These are phyloP conservation scores for Salvia miltiorrhiza DNA, from an alignment of 257 asterid genomes.

Conservation along the genomic window DNA sequence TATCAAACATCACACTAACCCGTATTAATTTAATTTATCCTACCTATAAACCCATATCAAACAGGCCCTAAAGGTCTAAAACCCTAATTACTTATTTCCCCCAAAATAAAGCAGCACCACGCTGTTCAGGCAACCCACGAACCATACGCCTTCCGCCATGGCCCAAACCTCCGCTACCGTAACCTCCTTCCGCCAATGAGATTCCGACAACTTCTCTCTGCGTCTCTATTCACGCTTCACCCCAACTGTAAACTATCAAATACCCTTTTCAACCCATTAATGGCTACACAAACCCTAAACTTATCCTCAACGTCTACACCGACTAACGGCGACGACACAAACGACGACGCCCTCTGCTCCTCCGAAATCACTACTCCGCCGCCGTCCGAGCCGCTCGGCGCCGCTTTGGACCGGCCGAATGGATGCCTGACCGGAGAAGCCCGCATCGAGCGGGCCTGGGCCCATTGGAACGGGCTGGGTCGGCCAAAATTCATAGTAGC, in stretches of 20 bases:
- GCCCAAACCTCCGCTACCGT: slow-evolving; percentile 24
- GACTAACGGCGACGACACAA: slow-evolving; percentile 17
- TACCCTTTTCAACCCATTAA: slow-evolving; percentile 23
- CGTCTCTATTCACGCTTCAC: slow-evolving; percentile 13
- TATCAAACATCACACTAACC: no score
- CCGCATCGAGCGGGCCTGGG: slow-evolving; percentile 85
- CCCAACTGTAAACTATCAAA: background rate
- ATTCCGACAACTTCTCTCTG: slow-evolving; percentile 23
- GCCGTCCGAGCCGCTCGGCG: slow-evolving; percentile 23
- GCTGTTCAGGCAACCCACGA: background rate
- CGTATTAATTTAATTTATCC: no score
- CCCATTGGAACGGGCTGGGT: slow-evolving; percentile 79
- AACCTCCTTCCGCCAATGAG: slow-evolving; percentile 33
- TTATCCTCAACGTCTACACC: slow-evolving; percentile 26
- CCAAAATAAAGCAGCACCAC: background rate
- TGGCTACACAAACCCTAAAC: slow-evolving; percentile 49
- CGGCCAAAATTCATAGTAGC: slow-evolving; percentile 77
- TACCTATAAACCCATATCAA: no score
- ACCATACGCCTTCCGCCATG: slow-evolving; percentile 25
- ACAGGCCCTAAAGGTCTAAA: background rate
- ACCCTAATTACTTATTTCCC: slow-evolving; percentile 11
- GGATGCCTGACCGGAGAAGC: slow-evolving; percentile 70
- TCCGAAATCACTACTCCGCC: slow-evolving; percentile 13
- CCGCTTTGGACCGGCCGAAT: slow-evolving; percentile 36
- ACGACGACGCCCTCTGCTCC: slow-evolving; percentile 51